Percentiles rank a stretch among this genome's conserved stretches.
These are phyloP conservation scores for Corchorus olitorius DNA, from an alignment of 345 rosid genomes.

Conservation along the genomic window DNA sequence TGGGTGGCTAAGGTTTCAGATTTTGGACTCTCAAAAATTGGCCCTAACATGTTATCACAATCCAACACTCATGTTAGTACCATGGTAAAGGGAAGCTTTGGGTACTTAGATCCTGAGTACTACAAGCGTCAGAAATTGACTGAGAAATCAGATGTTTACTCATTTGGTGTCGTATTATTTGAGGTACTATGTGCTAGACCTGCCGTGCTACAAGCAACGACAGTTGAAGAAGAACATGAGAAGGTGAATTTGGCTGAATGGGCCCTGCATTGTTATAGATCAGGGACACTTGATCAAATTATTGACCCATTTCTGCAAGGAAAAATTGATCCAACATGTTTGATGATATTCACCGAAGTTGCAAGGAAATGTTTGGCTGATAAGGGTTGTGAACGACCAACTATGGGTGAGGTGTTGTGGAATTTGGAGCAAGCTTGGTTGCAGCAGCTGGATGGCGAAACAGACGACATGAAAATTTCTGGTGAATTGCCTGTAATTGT, in stretches of 20 bases:
- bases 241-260: too few species aligned
- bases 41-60: slow-evolving; percentile 49
- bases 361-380: slow-evolving; percentile 63
- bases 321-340: slow-evolving; percentile 51
- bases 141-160: slow-evolving; percentile 86
- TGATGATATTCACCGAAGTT: slow-evolving; percentile 63
- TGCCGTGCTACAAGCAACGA: too few species aligned
- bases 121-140: slow-evolving; percentile 34
- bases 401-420: slow-evolving; percentile 72
- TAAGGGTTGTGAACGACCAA: slow-evolving; percentile 59
- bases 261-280: too few species aligned
- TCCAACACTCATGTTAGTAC: slow-evolving; percentile 78
- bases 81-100: slow-evolving; percentile 51
- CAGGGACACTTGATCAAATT: too few species aligned
- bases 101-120: slow-evolving; percentile 11
- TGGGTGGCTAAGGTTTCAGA: slow-evolving; percentile 87
- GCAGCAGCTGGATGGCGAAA: slow-evolving; percentile 32
- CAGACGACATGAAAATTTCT: too few species aligned
- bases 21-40: slow-evolving; percentile 85
- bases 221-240: too few species aligned
- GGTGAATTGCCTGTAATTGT: too few species aligned
- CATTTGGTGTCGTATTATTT: slow-evolving; percentile 84
- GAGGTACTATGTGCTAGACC: slow-evolving; percentile 34
- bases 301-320: neutral
- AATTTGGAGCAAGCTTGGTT: slow-evolving; percentile 42